Evolutionary conservation across 768 basidiomycete genomes (phyloP).

Genomic region (Rhizopogon roseolus): DNA sequence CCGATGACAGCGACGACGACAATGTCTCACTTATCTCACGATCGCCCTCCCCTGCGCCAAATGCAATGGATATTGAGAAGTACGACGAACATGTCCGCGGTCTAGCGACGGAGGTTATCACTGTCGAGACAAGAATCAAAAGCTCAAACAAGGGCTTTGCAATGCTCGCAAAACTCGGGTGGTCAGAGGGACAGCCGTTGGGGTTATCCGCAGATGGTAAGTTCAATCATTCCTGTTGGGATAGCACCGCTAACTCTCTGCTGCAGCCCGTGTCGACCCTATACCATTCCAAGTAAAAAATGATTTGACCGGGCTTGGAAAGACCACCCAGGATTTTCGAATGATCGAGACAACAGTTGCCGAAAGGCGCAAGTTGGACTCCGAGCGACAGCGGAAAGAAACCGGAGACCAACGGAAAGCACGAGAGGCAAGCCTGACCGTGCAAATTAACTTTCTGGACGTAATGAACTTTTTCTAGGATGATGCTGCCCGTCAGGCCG

Average conservation of each 20-base stretch:
- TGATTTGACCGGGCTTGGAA: constrained; percentile 77
- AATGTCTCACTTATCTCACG: constrained; percentile 70
- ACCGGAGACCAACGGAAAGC: constrained; percentile 69
- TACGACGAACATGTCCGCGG: constrained; percentile 63
- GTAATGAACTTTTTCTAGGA: constrained; percentile 39
- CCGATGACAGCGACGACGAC: constrained; percentile 55
- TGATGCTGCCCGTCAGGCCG: constrained; percentile 56
- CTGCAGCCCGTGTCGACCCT: constrained; percentile 73
- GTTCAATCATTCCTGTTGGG: constrained; percentile 6
- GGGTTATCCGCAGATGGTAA: constrained; percentile 74
- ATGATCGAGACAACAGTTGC: constrained; percentile 86
- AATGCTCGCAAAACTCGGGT: constrained; percentile 77
- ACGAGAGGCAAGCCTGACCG: constrained; percentile 51
- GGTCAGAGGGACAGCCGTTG: constrained; percentile 75
- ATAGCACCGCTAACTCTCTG: not conserved
- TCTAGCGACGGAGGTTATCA: constrained; percentile 59
- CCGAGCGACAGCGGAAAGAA: constrained; percentile 77
- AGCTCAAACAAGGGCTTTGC: constrained; percentile 76
- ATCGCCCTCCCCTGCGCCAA: constrained; percentile 63
- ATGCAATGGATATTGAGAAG: constrained; percentile 54
- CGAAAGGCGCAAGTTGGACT: constrained; percentile 73
- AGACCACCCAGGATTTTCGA: constrained; percentile 69
- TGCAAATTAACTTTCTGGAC: not conserved
- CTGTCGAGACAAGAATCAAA: constrained; percentile 79
- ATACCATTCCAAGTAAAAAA: constrained; percentile 77